These are phyloP conservation scores for Coemansia sp. DNA, from an alignment of 192 early-diverging fungal species.

Conservation along the genomic window DNA sequence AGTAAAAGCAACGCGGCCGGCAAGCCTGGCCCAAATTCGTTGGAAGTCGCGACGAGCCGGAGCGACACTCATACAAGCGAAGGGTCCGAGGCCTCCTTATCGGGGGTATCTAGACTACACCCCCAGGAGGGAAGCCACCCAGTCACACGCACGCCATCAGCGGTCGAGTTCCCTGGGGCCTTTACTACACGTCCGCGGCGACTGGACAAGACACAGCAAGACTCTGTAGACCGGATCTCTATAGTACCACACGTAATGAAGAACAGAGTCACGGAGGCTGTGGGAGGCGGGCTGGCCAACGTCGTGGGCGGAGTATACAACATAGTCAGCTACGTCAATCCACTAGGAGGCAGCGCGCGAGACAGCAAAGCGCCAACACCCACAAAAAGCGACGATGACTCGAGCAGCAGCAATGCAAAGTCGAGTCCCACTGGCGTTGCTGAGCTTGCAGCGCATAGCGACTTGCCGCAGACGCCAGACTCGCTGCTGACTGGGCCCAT, in stretches of 20 bases:
- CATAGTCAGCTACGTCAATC: conserved; percentile 48
- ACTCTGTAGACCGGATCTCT: conserved; percentile 5
- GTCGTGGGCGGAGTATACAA: conserved; percentile 45
- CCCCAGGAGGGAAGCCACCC: not conserved
- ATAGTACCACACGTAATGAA: conserved; percentile 23
- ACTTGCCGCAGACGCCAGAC: conserved; percentile 11
- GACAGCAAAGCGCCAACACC: not conserved
- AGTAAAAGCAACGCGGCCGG: not conserved
- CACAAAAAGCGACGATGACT: not conserved
- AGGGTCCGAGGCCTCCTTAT: not conserved
- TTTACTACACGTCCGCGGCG: conserved; percentile 31
- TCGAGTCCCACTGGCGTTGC: not conserved
- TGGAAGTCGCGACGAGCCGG: not conserved
- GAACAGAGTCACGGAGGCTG: conserved; percentile 32
- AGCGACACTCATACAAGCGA: not conserved
- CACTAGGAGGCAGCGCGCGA: conserved; percentile 17
- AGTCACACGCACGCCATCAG: conserved; percentile 31
- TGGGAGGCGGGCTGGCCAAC: conserved; percentile 45
- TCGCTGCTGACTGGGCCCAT: conserved; percentile 11
- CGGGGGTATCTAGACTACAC: not conserved
- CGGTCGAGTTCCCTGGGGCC: conserved; percentile 43
- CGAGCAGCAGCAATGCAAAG: not conserved
- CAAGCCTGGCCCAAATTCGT: not conserved
- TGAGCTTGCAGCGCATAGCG: not conserved
- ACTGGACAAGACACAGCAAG: conserved; percentile 1